Evolutionary conservation across 768 basidiomycete species (phyloP).

Genomic region (Cantharellus cinnabarinus): DNA sequence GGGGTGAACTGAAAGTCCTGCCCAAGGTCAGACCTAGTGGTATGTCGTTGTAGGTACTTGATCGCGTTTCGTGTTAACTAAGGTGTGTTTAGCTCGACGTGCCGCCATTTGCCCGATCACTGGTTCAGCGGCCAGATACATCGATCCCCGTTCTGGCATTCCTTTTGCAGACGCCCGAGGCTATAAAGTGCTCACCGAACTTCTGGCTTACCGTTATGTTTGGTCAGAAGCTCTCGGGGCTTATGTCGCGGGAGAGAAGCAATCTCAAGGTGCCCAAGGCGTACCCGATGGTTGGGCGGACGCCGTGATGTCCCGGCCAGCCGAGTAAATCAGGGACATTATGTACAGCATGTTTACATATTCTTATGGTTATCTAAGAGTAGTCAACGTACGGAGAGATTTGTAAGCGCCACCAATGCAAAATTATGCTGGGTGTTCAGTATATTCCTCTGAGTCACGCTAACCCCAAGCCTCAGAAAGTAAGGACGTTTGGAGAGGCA

Average conservation of each 20-base stretch:
- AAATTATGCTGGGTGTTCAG: too few relatives aligned
- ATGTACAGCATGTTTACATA: neutral
- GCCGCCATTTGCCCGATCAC: slow-evolving; percentile 55
- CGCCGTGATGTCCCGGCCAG: slow-evolving; percentile 1
- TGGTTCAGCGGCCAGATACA: slow-evolving; percentile 53
- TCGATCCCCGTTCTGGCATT: slow-evolving; percentile 59
- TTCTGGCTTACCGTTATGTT: slow-evolving; percentile 47
- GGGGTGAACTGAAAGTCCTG: slow-evolving; percentile 14
- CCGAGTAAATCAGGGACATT: neutral
- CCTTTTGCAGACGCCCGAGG: slow-evolving; percentile 57
- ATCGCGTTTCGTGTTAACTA: too few relatives aligned
- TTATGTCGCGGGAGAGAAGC: slow-evolving; percentile 14
- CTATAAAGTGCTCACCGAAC: slow-evolving; percentile 37
- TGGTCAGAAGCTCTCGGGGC: slow-evolving; percentile 26
- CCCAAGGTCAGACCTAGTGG: slow-evolving; percentile 9
- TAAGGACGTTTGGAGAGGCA: too few relatives aligned
- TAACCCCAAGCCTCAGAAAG: too few relatives aligned
- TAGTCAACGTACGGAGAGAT: too few relatives aligned
- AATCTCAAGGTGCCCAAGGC: slow-evolving; percentile 12
- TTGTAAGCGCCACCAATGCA: too few relatives aligned
- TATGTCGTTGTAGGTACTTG: neutral
- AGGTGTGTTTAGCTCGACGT: slow-evolving; percentile 32
- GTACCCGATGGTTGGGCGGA: slow-evolving; percentile 10
- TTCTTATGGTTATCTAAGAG: too few relatives aligned
- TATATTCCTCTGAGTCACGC: too few relatives aligned